Percentiles rank a stretch among this genome's conserved stretches.
These are phyloP conservation scores for Filosporella fistucella DNA, from an alignment of 495 filamentous ascomycete species.

Conservation along the genomic window DNA sequence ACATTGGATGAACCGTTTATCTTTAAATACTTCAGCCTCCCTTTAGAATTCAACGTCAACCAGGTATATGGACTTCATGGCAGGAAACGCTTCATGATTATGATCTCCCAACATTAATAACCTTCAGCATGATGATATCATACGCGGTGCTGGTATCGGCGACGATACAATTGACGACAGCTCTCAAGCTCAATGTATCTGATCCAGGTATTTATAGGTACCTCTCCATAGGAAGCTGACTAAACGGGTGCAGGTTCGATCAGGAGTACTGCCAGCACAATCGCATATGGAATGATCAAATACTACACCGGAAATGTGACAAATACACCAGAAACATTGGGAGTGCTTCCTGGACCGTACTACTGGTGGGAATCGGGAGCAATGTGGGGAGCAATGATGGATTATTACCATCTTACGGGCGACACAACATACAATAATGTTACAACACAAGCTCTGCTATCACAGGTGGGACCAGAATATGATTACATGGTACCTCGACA, in stretches of 20 bases:
- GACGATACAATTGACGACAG: neutral
- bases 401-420: conserved; percentile 81
- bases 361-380: conserved; percentile 86
- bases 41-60: neutral
- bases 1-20: neutral
- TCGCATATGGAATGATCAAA: conserved; percentile 22
- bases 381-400: conserved; percentile 73
- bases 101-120: conserved; percentile 2
- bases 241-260: conserved; percentile 16
- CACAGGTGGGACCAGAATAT: conserved; percentile 62
- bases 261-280: conserved; percentile 14
- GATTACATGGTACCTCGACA: conserved; percentile 83
- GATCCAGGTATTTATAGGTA: conserved; percentile 3
- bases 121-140: conserved; percentile 3
- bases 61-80: neutral
- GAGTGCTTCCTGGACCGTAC: conserved; percentile 69
- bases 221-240: neutral
- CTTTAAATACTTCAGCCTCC: conserved; percentile 3
- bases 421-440: conserved; percentile 72
- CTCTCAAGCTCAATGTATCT: conserved; percentile 3
- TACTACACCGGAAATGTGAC: conserved; percentile 66
- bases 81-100: neutral
- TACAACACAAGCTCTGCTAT: conserved; percentile 63
- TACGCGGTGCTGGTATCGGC: neutral
- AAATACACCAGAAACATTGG: conserved; percentile 62